Conservation (phyloP, 2,329 filamentous ascomycete genomes). For the Arthrinium phaeospermum region DNA sequence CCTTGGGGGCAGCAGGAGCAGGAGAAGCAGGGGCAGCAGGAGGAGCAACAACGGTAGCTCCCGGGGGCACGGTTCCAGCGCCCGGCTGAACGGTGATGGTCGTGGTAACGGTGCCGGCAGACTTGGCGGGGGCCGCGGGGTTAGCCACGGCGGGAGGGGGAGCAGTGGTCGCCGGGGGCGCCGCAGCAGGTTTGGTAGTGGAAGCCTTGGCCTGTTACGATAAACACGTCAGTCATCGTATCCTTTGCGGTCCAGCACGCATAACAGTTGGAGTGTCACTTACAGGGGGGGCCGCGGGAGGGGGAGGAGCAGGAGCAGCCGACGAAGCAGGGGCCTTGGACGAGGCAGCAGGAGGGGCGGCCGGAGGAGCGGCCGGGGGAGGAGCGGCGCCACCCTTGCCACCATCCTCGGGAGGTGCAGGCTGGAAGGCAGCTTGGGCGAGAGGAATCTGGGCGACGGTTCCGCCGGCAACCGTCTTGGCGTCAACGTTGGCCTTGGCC, state of each 20-base stretch:
- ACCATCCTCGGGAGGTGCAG: conserved; percentile 28
- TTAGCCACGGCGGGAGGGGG: not conserved
- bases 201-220: conserved; percentile 5
- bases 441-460: conserved; percentile 37
- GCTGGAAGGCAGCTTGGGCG: conserved; percentile 36
- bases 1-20: not conserved
- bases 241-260: too few relatives aligned
- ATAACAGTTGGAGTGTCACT: not conserved
- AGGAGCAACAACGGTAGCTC: not conserved
- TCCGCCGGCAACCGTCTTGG: conserved; percentile 35
- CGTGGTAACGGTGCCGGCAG: not conserved
- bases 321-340: conserved; percentile 19
- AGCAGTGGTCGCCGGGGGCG: not conserved
- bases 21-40: too few relatives aligned
- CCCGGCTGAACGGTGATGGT: not conserved
- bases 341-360: conserved; percentile 22
- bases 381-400: not conserved
- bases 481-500: conserved; percentile 34
- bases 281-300: conserved; percentile 2
- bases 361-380: not conserved
- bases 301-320: conserved; percentile 16
- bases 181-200: not conserved
- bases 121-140: conserved; percentile 6
- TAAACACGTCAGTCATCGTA: not conserved
- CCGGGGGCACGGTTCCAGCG: not conserved